phyloP scores from a whole-genome alignment of 768 basidiomycete species.

The Psilocybe cyanescens region DNA sequence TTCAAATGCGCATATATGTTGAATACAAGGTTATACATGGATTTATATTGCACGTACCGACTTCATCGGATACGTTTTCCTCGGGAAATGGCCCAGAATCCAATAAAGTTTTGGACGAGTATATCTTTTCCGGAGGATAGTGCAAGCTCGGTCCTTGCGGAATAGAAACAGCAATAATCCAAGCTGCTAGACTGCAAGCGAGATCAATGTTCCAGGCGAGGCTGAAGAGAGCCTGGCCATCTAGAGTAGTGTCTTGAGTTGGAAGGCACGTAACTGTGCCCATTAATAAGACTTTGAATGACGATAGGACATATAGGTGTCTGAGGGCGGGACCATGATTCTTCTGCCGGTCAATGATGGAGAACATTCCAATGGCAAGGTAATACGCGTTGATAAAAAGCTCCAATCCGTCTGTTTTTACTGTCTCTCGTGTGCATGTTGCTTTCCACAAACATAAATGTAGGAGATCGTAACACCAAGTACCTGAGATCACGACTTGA shows the following conservation, averaged over 20 bases:
- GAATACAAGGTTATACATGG: background rate
- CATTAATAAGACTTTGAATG: conserved; percentile 1
- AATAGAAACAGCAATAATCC: conserved; percentile 8
- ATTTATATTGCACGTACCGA: background rate
- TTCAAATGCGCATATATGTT: background rate
- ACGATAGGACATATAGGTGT: conserved; percentile 2
- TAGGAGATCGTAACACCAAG: conserved; percentile 1
- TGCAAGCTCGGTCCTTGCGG: conserved; percentile 8
- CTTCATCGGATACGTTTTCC: conserved; percentile 14
- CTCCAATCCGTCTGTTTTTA: background rate
- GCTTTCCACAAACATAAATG: background rate
- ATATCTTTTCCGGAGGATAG: conserved; percentile 12
- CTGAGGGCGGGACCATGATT: background rate
- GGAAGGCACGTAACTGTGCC: conserved; percentile 6
- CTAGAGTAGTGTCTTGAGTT: background rate
- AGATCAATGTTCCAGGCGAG: conserved; percentile 11
- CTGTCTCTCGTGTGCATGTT: background rate
- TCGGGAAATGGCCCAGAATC: conserved; percentile 12
- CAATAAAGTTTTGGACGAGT: conserved; percentile 7
- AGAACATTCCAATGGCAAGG: background rate
- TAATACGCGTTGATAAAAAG: conserved; percentile 1
- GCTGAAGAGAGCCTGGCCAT: background rate
- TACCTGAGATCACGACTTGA: background rate
- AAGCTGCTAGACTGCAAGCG: conserved; percentile 4
- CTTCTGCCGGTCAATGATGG: background rate